Evolutionary conservation across 2,329 filamentous ascomycete genomes (phyloP).

Genomic region (Byssochlamys sp.): DNA sequence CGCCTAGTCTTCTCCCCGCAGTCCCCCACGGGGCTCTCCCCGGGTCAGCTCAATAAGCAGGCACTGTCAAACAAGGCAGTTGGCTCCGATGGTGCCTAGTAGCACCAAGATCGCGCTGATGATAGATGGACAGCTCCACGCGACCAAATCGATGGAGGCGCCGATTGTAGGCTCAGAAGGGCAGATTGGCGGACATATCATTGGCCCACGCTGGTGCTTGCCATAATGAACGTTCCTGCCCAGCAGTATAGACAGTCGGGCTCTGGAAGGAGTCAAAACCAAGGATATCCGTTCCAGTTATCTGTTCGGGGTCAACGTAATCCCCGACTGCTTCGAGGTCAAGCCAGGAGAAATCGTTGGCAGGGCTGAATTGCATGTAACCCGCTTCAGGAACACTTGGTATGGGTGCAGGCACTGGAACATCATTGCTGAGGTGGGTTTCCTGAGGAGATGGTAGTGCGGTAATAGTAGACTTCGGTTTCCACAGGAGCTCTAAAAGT

Average conservation of each 20-base stretch:
- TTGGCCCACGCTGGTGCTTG: constrained; percentile 32
- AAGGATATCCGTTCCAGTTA: constrained; percentile 24
- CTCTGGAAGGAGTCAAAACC: constrained; percentile 28
- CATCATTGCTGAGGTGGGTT: constrained; percentile 22
- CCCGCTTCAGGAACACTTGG: constrained; percentile 26
- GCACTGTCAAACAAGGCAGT: background rate
- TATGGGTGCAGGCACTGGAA: constrained; percentile 20
- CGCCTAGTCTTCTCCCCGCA: constrained; percentile 1
- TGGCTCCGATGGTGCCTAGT: background rate
- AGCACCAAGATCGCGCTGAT: no score
- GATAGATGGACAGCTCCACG: background rate
- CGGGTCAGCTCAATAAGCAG: background rate
- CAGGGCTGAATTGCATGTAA: constrained; percentile 35
- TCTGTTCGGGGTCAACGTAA: constrained; percentile 42
- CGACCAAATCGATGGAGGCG: background rate
- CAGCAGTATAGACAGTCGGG: constrained; percentile 19
- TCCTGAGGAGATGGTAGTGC: constrained; percentile 12
- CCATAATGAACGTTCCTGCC: constrained; percentile 26
- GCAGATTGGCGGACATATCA: constrained; percentile 29
- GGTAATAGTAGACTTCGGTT: constrained; percentile 29
- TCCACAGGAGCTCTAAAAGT: constrained; percentile 53
- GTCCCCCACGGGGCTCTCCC: background rate
- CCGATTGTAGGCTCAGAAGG: constrained; percentile 16
- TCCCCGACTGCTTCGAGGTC: constrained; percentile 52
- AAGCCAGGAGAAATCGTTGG: constrained; percentile 54